Evolutionary conservation across 768 basidiomycete species (phyloP).

Genomic region (Candolleomyces eurysporus): DNA sequence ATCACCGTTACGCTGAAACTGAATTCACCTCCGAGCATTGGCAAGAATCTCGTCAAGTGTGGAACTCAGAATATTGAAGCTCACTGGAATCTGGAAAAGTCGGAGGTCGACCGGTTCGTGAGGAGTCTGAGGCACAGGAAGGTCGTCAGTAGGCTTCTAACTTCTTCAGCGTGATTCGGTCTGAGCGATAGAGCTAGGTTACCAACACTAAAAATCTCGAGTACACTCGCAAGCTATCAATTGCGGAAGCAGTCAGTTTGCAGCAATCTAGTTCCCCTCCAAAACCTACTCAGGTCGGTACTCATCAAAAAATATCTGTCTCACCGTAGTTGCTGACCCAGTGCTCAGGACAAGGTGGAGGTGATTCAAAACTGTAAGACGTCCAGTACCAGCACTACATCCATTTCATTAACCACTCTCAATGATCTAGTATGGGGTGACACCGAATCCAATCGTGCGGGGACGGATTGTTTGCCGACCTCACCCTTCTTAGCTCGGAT

Average conservation of each 20-base stretch:
- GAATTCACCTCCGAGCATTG: constrained; percentile 39
- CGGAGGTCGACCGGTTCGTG: constrained; percentile 42
- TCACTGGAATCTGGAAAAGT: constrained; percentile 27
- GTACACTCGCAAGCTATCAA: constrained; percentile 12
- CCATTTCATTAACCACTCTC: not conserved
- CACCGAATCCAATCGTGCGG: not conserved
- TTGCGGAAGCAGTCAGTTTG: constrained; percentile 7
- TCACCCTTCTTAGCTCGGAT: constrained; percentile 3
- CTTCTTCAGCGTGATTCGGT: not conserved
- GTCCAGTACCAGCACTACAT: not conserved
- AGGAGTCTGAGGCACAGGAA: constrained; percentile 41
- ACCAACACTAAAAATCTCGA: not conserved
- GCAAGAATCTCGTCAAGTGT: constrained; percentile 21
- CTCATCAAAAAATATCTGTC: not conserved
- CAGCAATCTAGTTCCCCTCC: not conserved
- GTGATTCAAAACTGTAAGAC: constrained; percentile 3
- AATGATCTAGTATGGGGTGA: constrained; percentile 4
- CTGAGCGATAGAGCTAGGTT: constrained; percentile 6
- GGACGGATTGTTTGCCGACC: not conserved
- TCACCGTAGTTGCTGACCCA: not conserved
- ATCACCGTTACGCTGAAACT: constrained; percentile 29
- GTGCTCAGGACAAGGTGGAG: constrained; percentile 5
- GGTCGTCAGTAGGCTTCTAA: constrained; percentile 35
- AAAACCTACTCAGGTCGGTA: constrained; percentile 12
- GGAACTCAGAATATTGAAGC: constrained; percentile 7